Conservation (phyloP, 140 eudicot species). For the Flaveria floridana region DNA sequence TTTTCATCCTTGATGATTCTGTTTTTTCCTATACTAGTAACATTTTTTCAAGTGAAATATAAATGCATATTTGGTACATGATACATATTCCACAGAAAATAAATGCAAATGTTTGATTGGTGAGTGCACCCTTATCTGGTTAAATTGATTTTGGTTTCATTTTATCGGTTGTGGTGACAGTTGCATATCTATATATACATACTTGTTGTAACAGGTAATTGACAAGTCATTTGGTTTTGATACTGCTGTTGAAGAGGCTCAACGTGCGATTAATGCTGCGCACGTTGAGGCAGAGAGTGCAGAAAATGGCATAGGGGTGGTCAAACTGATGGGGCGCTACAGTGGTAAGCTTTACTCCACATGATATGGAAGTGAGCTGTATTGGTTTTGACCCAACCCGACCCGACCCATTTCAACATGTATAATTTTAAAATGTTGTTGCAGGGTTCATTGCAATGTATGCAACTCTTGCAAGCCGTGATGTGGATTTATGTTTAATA, state of each 20-base stretch:
- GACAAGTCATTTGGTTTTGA: conserved; percentile 95
- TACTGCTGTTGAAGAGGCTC: conserved; percentile 99
- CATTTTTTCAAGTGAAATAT: neutral
- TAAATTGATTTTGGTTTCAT: no score
- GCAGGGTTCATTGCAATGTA: conserved; percentile 96
- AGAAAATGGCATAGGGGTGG: conserved; percentile 85
- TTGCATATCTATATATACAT: neutral
- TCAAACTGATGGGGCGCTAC: conserved; percentile 92
- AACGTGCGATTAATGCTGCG: conserved; percentile 94
- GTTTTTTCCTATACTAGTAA: conserved; percentile 11
- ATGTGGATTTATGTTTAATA: conserved; percentile 88
- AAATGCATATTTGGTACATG: neutral
- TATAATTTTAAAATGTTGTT: conserved; percentile 23
- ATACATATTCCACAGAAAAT: neutral
- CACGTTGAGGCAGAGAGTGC: conserved; percentile 94
- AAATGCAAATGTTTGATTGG: no score
- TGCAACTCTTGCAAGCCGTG: conserved; percentile 96
- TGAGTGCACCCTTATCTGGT: no score
- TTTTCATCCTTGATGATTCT: neutral
- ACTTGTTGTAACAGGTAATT: conserved; percentile 59
- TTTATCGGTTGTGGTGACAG: no score
- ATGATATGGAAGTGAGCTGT: neutral
- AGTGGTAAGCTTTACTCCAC: conserved; percentile 53
- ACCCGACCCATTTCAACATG: neutral
- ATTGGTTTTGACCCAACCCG: conserved; percentile 3